Base-by-base conservation (phyloP, 768 basidiomycete species). In the Rhodotorula babjevae region DNA sequence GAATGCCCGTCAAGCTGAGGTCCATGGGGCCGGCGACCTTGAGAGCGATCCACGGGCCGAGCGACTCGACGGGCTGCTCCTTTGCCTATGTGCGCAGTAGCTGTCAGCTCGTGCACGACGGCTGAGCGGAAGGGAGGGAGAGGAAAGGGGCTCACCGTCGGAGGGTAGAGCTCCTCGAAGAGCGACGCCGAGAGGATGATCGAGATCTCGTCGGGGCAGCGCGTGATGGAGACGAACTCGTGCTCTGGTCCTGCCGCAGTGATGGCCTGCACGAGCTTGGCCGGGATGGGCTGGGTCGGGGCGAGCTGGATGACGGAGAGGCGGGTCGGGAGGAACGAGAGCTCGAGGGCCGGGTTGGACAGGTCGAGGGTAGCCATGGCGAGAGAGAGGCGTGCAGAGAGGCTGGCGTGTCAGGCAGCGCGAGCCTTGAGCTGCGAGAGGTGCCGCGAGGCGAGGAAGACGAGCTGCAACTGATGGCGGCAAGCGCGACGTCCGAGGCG, bases 1-100 rank as follows among this genome's bases (percentile, higher is more conserved):
- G 36, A 42, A 75, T 66, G 14, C 74, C 74, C 12, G 67, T 58
- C 8, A 75, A 40, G 15, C 44, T 47, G 16, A 75, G 55, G 42
- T 75, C 63, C 65, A 75, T 63, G 33, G 74, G 74, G 0, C 74
- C 74, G 23, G n/a, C 33, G 27, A 75, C 57, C n/a, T 33, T 31
- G 42, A 75, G 49, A 14, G 53, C 18, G 2, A 15, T 3, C 69
- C 70, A 75, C 0, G 69, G 69, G 2, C 67, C 67, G 0, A 63
- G 60, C 2, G 44, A 9, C 44, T 67, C 65, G 52, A 10, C 25
- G 1, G 49, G 60, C 21, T 23, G 31, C 9, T 62, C 61, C 0
- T 36, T 1, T 23, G 61, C 16, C 42, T 53, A 11, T 11, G 4
- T 5, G 63, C 52, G 11, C 19, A 8, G 29, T 11, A 18, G 23